A percentile compares a stretch with the other conserved stretches of the same genome.
These are phyloP conservation scores for Plicaturopsis crispa DNA, from an alignment of 768 basidiomycete species.

Conservation along the genomic window DNA sequence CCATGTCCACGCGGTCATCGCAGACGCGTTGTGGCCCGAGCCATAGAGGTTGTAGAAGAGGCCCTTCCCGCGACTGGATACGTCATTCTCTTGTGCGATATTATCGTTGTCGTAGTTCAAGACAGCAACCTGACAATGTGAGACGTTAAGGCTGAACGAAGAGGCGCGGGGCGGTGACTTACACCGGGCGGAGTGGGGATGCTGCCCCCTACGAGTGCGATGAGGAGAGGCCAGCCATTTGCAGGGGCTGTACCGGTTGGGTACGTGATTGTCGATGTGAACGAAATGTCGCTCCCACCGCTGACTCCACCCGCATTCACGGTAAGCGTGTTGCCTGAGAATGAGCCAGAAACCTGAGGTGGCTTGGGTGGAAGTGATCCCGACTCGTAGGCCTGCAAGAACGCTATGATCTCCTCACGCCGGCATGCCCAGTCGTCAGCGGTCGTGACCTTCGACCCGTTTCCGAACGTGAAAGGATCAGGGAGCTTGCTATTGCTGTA, in stretches of 20 bases:
- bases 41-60: conserved; percentile 55
- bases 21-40: conserved; percentile 32
- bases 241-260: conserved; percentile 37
- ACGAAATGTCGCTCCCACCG: too few relatives aligned
- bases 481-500: conserved; percentile 37
- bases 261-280: conserved; percentile 35
- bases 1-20: conserved; percentile 61
- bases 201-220: conserved; percentile 16
- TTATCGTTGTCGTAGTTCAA: conserved; percentile 48
- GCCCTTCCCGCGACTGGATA: conserved; percentile 41
- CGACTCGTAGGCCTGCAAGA: conserved; percentile 46
- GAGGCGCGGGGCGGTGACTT: conserved; percentile 21
- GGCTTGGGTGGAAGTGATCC: conserved; percentile 44
- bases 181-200: background rate
- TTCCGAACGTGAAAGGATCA: conserved; percentile 46
- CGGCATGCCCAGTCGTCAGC: conserved; percentile 45
- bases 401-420: conserved; percentile 35
- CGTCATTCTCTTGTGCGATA: conserved; percentile 41
- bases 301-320: conserved; percentile 36
- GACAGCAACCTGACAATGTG: too few relatives aligned
- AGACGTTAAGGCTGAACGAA: conserved; percentile 16
- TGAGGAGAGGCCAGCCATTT: conserved; percentile 33
- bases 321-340: conserved; percentile 37
- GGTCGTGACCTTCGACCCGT: conserved; percentile 34
- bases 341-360: conserved; percentile 32